phyloP scores from a whole-genome alignment of 208 protist genomes.

The Trypanosoma boissoni region DNA sequence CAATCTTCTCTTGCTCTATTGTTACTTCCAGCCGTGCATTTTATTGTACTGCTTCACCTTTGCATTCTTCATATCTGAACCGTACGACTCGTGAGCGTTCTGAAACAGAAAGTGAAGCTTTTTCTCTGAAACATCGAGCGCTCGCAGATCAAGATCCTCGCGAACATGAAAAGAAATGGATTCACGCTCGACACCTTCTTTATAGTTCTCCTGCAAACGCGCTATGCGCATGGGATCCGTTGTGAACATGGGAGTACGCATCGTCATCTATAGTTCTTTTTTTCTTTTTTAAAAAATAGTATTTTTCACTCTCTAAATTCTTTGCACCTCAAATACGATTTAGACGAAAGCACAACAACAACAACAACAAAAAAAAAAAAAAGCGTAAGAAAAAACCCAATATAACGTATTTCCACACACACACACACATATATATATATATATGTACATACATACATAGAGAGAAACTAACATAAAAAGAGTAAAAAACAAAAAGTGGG shows the following conservation, averaged over 20 bases:
- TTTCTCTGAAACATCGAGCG: constrained; percentile 38
- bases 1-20: no score
- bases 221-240: constrained; percentile 52
- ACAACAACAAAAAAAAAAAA: constrained; percentile 18
- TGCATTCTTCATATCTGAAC: constrained; percentile 46
- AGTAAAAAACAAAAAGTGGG: neutral
- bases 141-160: constrained; percentile 50
- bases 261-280: constrained; percentile 29
- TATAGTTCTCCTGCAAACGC: constrained; percentile 78
- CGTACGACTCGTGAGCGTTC: constrained; percentile 71
- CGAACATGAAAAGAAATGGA: constrained; percentile 41
- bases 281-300: neutral
- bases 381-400: constrained; percentile 1
- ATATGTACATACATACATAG: neutral
- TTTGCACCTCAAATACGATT: no score
- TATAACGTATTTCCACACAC: neutral
- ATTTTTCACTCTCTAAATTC: no score
- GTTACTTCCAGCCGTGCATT: no score
- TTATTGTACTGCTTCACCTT: constrained; percentile 62
- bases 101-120: constrained; percentile 79
- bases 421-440: constrained; percentile 5
- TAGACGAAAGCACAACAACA: constrained; percentile 13
- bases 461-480: neutral
- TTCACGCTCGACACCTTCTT: constrained; percentile 66
- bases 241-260: constrained; percentile 66